Conservation (phyloP, 2,329 filamentous ascomycete species). For the Chaetomiaceae sp. region DNA sequence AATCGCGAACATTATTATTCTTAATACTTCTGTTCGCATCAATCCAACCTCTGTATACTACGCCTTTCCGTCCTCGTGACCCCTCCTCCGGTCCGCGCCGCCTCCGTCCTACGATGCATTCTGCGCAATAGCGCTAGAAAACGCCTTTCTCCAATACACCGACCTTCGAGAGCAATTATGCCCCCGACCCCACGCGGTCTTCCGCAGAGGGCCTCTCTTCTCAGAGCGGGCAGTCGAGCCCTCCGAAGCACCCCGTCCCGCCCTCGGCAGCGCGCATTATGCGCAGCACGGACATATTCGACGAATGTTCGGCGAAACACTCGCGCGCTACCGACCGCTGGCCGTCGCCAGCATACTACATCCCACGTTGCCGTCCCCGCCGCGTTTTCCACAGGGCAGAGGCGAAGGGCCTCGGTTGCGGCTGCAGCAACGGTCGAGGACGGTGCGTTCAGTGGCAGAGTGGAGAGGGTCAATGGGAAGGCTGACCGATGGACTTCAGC, state of each 20-base stretch:
- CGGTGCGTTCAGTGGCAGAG: conserved; percentile 10
- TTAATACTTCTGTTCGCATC: too few relatives aligned
- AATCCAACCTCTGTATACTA: too few relatives aligned
- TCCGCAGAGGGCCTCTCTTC: background rate
- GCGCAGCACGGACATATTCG: conserved; percentile 14
- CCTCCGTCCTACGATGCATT: conserved; percentile 13
- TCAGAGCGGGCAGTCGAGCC: background rate
- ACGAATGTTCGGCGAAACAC: background rate
- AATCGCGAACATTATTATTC: too few relatives aligned
- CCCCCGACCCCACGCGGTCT: background rate
- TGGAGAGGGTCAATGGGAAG: background rate
- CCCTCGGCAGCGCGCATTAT: conserved; percentile 17
- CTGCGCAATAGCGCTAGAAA: background rate
- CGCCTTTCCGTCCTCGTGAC: background rate
- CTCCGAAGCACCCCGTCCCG: conserved; percentile 9
- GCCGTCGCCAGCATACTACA: background rate
- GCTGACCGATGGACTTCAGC: conserved; percentile 13
- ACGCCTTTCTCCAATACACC: background rate
- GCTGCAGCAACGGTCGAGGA: conserved; percentile 21
- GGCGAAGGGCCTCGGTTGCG: conserved; percentile 19
- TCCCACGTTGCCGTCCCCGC: conserved; percentile 20
- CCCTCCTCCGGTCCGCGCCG: background rate
- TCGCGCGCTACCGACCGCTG: background rate
- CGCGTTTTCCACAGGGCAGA: conserved; percentile 14
- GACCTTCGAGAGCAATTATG: background rate